Percentiles rank a stretch among this genome's conserved stretches.
Conservation (phyloP, 169 alveolate species). For the Pseudocohnilembus persalinus region DNA sequence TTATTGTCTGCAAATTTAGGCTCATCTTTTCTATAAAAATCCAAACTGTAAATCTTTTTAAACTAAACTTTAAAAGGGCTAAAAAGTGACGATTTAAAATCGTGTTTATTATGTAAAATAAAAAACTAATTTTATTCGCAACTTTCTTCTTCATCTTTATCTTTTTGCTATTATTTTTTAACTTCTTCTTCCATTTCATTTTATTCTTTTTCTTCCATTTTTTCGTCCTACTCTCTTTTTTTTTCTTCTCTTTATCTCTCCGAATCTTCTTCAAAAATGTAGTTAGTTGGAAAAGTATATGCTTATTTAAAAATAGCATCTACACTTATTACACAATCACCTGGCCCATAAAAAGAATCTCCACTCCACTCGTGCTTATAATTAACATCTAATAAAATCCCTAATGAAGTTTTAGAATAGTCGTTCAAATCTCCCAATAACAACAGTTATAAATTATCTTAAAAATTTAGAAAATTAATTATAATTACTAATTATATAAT, state of each 20-base stretch:
- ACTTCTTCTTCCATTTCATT: no score
- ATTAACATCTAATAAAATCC: constrained; percentile 10
- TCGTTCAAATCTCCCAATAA: neutral
- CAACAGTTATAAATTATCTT: neutral
- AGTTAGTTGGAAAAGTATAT: constrained; percentile 6
- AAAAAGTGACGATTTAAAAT: neutral
- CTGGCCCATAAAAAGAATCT: constrained; percentile 35
- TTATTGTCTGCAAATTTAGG: neutral
- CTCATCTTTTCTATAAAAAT: neutral
- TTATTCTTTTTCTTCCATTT: no score
- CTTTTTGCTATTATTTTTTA: no score
- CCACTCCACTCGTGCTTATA: constrained; percentile 27
- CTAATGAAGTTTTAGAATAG: constrained; percentile 6
- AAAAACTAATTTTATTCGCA: no score
- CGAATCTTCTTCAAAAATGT: neutral
- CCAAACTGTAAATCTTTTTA: neutral
- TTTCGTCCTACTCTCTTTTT: neutral
- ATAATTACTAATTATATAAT: neutral
- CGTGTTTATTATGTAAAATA: neutral
- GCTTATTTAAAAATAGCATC: constrained; percentile 23
- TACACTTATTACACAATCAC: constrained; percentile 25
- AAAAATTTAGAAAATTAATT: no score
- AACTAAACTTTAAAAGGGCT: neutral
- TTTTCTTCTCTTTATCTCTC: neutral
- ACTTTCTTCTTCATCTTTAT: no score